Percentiles rank a stretch among this genome's conserved stretches.
Evolutionary conservation across 257 asterid genomes (phyloP).

Genomic region (Penstemon newberryi): DNA sequence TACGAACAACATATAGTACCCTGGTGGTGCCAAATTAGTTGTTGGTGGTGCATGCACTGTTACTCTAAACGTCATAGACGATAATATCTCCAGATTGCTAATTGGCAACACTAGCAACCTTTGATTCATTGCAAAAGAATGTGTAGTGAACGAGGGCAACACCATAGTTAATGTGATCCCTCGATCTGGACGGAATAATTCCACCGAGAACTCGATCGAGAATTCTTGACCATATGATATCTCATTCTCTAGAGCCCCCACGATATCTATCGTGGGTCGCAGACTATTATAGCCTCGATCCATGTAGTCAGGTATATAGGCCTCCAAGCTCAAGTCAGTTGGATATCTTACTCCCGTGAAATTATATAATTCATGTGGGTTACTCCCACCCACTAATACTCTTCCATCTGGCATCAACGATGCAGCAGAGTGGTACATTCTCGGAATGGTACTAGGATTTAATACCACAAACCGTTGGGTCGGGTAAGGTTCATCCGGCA

Average conservation of each 20-base stretch:
- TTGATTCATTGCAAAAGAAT: background rate
- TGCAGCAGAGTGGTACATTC: conserved; percentile 83
- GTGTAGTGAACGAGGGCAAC: background rate
- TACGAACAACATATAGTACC: conserved; percentile 4
- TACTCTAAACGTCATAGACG: background rate
- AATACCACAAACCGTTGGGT: conserved; percentile 51
- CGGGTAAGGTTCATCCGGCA: conserved; percentile 37
- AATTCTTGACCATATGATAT: background rate
- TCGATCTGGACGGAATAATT: background rate
- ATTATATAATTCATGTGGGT: conserved; percentile 68
- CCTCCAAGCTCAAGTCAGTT: background rate
- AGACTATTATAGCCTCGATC: background rate
- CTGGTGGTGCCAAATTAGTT: background rate
- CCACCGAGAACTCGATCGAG: background rate
- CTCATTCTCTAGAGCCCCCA: background rate
- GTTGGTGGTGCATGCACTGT: conserved; percentile 1
- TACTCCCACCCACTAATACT: conserved; percentile 91
- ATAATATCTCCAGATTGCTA: background rate
- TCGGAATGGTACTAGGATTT: conserved; percentile 46
- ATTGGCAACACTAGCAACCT: background rate
- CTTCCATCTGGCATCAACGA: conserved; percentile 70
- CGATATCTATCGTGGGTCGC: background rate
- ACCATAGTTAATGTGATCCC: background rate
- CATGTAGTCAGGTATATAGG: background rate
- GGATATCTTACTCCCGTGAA: conserved; percentile 52